Evolutionary conservation across 2,329 filamentous ascomycete genomes (phyloP), one percentile per base, ranked within the genome.

Genomic region (Alternaria triticina): DNA sequence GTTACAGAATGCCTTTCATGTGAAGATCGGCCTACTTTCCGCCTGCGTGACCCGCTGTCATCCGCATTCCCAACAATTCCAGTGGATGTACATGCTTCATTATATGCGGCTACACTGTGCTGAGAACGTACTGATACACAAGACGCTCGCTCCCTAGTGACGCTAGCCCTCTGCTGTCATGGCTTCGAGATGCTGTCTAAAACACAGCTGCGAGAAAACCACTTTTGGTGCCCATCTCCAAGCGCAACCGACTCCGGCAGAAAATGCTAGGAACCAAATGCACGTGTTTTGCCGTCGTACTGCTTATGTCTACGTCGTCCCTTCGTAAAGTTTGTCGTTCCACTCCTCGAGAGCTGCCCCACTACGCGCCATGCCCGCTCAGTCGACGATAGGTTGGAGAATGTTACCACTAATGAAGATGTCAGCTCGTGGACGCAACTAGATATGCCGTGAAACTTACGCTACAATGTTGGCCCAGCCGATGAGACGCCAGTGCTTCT

Each of bases 401-500:
- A 79, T 77, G 65, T 79, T 76, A 58, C 79, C 79, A 60, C 79
- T 81, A 63, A 33, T 23, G 52, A 11, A 40, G 36, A 36, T 40
- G 65, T 79, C 63, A 77, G 71, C 65, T 57, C 20, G 27, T 43
- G 43, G 13, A 13, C 23, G 28, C 20, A 28, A 50, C n/a, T 51
- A 30, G 27, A 43, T 6, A 23, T 20, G 44, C 54, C 56, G 66
- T 28, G 56, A 54, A 46, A 79, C 79, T 77, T 78, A 81, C 79
- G 79, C 76, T 52, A 80, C 78, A 59, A 81, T 81, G 67, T 80
- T 81, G 51, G 80, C 80, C 80, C 80, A 81, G 40, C 79, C 79
- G 67, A 81, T 81, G 20, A 80, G 73, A 66, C 77, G 92, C 95
- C 95, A 98, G 84, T 97, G 95, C 89, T 98, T 98, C 84, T 99